phyloP scores from a whole-genome alignment of 2,329 filamentous ascomycete species.

The Curvularia lunata region DNA sequence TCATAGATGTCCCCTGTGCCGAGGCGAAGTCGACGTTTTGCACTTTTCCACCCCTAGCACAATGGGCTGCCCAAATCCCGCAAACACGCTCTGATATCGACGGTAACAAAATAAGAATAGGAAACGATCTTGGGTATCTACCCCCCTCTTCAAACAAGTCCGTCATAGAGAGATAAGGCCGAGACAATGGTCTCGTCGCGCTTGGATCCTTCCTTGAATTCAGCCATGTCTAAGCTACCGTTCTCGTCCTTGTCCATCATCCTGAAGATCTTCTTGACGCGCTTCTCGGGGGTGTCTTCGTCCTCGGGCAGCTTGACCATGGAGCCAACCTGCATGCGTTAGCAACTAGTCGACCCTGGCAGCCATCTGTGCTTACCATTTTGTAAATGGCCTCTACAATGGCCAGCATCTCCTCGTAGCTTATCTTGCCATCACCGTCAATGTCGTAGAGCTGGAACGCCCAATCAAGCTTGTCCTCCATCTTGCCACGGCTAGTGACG shows the following conservation, averaged over 20 bases:
- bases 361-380: slow-evolving; percentile 70
- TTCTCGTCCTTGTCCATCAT: slow-evolving; percentile 99
- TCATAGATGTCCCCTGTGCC: slow-evolving; percentile 42
- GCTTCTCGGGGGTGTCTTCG: slow-evolving; percentile 98
- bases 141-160: slow-evolving; percentile 70
- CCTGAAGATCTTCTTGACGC: slow-evolving; percentile 95
- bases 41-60: slow-evolving; percentile 37
- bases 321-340: slow-evolving; percentile 76
- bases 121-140: slow-evolving; percentile 37
- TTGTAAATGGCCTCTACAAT: slow-evolving; percentile 99
- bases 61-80: slow-evolving; percentile 39
- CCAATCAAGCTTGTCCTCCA: slow-evolving; percentile 99
- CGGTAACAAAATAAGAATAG: slow-evolving; percentile 36
- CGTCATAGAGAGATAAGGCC: slow-evolving; percentile 93
- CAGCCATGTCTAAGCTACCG: slow-evolving; percentile 92
- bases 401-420: slow-evolving; percentile 97
- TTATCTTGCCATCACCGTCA: slow-evolving; percentile 98
- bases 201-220: slow-evolving; percentile 99
- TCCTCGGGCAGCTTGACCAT: slow-evolving; percentile 99
- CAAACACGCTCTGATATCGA: slow-evolving; percentile 51
- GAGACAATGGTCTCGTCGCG: slow-evolving; percentile 99
- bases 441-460: slow-evolving; percentile 99
- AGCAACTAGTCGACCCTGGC: slow-evolving; percentile 13
- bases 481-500: slow-evolving; percentile 95
- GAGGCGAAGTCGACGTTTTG: slow-evolving; percentile 38